Evolutionary conservation across 805 yeast species (phyloP).

Genomic region (Pichia deserticola): DNA sequence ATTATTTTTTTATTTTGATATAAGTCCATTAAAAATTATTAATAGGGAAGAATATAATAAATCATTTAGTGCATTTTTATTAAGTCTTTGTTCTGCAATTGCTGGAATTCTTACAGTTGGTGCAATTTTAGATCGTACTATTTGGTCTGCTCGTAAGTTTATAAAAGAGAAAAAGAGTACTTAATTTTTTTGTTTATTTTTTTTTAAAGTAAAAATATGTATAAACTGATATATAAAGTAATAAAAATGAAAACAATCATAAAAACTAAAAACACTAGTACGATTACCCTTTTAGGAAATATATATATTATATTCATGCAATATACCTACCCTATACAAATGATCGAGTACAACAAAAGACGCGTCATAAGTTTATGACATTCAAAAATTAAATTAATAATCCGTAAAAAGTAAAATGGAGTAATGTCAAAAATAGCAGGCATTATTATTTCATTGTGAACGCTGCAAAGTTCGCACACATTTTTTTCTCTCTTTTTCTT

Average conservation of each 20-base stretch:
- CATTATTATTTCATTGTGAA: too few relatives aligned
- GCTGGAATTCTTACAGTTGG: constrained; percentile 95
- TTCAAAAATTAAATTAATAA: too few relatives aligned
- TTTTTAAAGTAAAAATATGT: too few relatives aligned
- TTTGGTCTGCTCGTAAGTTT: constrained; percentile 82
- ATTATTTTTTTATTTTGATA: constrained; percentile 78
- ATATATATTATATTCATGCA: neutral
- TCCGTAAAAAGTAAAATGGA: too few relatives aligned
- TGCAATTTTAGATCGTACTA: constrained; percentile 77
- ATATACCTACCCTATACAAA: too few relatives aligned
- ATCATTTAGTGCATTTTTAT: constrained; percentile 74
- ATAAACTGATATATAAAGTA: too few relatives aligned
- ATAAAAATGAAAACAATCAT: too few relatives aligned
- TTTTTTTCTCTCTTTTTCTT: neutral
- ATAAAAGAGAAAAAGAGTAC: constrained; percentile 58
- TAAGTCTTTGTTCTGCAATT: constrained; percentile 79
- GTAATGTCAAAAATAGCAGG: too few relatives aligned
- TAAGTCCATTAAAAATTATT: constrained; percentile 86
- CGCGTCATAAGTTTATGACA: neutral
- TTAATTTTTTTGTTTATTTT: constrained; percentile 2
- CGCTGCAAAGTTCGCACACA: too few relatives aligned
- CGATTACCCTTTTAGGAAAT: neutral
- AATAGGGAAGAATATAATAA: constrained; percentile 68
- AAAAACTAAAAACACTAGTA: too few relatives aligned
- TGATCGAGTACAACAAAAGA: neutral